Conservation (phyloP, 129 eudicot genomes). For the Lactuca sativa region DNA sequence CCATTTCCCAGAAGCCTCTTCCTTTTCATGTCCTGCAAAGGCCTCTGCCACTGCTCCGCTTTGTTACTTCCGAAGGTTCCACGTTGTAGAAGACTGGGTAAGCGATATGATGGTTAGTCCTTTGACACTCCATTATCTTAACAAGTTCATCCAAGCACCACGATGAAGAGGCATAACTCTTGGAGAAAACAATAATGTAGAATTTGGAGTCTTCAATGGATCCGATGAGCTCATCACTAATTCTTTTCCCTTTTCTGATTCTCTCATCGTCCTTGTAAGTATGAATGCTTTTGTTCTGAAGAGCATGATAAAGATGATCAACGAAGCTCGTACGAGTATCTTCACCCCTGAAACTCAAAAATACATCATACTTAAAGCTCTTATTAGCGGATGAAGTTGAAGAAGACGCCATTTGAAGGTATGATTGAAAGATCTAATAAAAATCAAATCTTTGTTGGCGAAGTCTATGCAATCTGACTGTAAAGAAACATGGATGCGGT, state of each 20-base stretch:
- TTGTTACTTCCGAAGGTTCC: conserved; percentile 21
- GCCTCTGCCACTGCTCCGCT: conserved; percentile 11
- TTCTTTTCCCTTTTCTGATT: not conserved
- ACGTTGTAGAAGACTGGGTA: conserved; percentile 25
- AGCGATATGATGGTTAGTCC: not conserved
- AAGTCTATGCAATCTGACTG: no score
- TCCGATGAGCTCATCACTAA: conserved; percentile 1
- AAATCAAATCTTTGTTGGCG: no score
- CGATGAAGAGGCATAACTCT: no score
- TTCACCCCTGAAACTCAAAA: no score
- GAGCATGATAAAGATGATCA: no score
- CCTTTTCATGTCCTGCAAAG: conserved; percentile 14
- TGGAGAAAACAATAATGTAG: no score
- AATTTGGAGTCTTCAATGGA: conserved; percentile 11
- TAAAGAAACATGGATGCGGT: no score
- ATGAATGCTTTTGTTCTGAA: conserved; percentile 2
- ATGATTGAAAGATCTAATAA: not conserved
- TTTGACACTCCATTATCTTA: not conserved
- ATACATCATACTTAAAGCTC: no score
- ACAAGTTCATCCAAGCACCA: no score
- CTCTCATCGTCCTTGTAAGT: conserved; percentile 8
- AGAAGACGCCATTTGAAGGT: not conserved
- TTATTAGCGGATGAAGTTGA: no score
- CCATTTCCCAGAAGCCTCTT: not conserved
- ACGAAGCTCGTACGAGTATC: no score